Percentiles rank a stretch among this genome's conserved stretches.
Evolutionary conservation across 2,329 filamentous ascomycete species (phyloP).

Genomic region (Ceratocystis albifundus): DNA sequence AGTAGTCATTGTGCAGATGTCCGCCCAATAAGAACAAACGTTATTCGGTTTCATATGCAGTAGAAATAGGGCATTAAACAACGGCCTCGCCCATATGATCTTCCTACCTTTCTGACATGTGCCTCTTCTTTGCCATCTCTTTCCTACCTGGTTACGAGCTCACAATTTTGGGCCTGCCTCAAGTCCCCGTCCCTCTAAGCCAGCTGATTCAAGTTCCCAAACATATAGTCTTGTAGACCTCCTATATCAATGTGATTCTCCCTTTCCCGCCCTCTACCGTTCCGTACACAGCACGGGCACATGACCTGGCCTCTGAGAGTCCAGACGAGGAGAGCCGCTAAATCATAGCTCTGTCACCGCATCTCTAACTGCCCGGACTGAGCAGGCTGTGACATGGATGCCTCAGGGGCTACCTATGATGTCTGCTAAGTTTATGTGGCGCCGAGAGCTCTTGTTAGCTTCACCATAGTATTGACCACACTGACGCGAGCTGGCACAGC

Average conservation of each 20-base stretch:
- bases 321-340: slow-evolving; percentile 51
- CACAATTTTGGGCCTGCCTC: slow-evolving; percentile 31
- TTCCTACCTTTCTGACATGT: not conserved
- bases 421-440: slow-evolving; percentile 69
- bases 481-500: slow-evolving; percentile 68
- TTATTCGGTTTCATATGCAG: too few relatives aligned
- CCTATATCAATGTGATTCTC: slow-evolving; percentile 52
- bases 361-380: slow-evolving; percentile 64
- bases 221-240: slow-evolving; percentile 46
- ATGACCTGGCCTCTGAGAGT: slow-evolving; percentile 46
- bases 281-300: slow-evolving; percentile 50
- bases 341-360: slow-evolving; percentile 54
- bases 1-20: too few relatives aligned
- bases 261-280: slow-evolving; percentile 49
- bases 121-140: not conserved
- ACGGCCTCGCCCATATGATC: not conserved
- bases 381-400: slow-evolving; percentile 73
- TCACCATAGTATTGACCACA: slow-evolving; percentile 68
- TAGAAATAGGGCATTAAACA: too few relatives aligned
- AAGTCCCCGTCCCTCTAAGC: slow-evolving; percentile 37
- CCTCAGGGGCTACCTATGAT: slow-evolving; percentile 68
- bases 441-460: slow-evolving; percentile 64
- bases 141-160: too few relatives aligned
- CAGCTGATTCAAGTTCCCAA: slow-evolving; percentile 48
- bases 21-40: too few relatives aligned